These are phyloP conservation scores for Trifolium pratense DNA, from an alignment of 306 rosid genomes.

Conservation along the genomic window DNA sequence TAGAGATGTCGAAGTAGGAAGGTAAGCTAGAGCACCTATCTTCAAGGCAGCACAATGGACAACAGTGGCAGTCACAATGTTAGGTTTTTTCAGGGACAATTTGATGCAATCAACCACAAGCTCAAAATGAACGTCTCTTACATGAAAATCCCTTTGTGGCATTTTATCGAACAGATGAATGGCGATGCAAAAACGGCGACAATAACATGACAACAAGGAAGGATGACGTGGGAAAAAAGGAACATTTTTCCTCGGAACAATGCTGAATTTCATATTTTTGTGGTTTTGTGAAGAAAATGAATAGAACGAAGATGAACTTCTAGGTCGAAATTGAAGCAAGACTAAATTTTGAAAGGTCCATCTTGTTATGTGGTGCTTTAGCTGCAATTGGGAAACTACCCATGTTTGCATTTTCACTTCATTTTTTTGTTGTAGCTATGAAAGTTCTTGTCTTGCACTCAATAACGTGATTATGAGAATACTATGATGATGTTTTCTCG, in stretches of 20 bases:
- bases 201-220: not conserved
- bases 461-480: not conserved
- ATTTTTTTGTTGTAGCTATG: slow-evolving; percentile 20
- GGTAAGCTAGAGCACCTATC: slow-evolving; percentile 51
- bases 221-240: slow-evolving; percentile 13
- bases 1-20: slow-evolving; percentile 56
- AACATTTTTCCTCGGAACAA: slow-evolving; percentile 19
- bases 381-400: slow-evolving; percentile 17
- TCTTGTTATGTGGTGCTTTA: slow-evolving; percentile 33
- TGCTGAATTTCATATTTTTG: slow-evolving; percentile 1
- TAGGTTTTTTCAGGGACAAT: slow-evolving; percentile 31
- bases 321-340: slow-evolving; percentile 3
- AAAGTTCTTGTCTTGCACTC: slow-evolving; percentile 1
- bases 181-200: slow-evolving; percentile 29
- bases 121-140: slow-evolving; percentile 33
- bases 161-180: slow-evolving; percentile 48
- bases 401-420: slow-evolving; percentile 45
- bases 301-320: slow-evolving; percentile 11
- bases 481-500: not conserved
- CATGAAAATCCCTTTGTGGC: slow-evolving; percentile 38
- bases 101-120: slow-evolving; percentile 41
- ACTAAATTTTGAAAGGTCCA: slow-evolving; percentile 22
- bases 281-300: slow-evolving; percentile 35
- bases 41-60: slow-evolving; percentile 56
- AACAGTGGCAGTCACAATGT: slow-evolving; percentile 36